A percentile compares a stretch with the other conserved stretches of the same genome.
phyloP scores from a whole-genome alignment of 176 grass and related monocot species.

The Avena eriantha region DNA sequence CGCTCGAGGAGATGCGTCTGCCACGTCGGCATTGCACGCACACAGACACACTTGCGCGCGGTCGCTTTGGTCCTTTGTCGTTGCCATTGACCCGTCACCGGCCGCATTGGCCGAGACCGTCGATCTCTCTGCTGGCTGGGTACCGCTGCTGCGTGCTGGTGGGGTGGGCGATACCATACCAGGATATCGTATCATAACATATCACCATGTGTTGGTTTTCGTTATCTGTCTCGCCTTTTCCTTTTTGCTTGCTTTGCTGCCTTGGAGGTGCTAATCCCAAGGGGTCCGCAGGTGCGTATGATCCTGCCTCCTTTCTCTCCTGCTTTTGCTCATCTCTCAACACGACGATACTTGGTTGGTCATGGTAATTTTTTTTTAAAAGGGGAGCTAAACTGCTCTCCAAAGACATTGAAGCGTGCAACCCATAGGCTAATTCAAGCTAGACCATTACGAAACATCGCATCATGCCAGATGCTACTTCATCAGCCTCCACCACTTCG shows the following conservation, averaged over 20 bases:
- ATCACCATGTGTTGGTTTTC: slow-evolving; percentile 7
- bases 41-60: background rate
- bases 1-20: slow-evolving; percentile 32
- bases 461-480: too few species aligned
- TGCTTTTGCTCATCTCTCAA: background rate
- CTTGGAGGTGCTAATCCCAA: background rate
- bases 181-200: slow-evolving; percentile 1
- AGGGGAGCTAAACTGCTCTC: too few species aligned
- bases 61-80: slow-evolving; percentile 1
- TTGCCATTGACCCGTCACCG: background rate
- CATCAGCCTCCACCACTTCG: too few species aligned
- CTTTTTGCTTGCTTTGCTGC: background rate
- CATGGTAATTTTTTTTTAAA: too few species aligned
- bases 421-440: too few species aligned
- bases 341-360: too few species aligned
- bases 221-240: background rate
- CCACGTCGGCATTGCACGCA: slow-evolving; percentile 51
- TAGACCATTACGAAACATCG: too few species aligned
- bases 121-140: background rate
- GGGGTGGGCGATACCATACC: background rate
- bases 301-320: background rate
- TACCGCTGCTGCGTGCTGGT: background rate
- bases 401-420: too few species aligned
- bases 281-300: background rate
- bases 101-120: background rate